Percentiles rank a stretch among this genome's conserved stretches.
phyloP scores from a whole-genome alignment of 2,329 filamentous ascomycete species.

The Phaeoacremonium minimum region DNA sequence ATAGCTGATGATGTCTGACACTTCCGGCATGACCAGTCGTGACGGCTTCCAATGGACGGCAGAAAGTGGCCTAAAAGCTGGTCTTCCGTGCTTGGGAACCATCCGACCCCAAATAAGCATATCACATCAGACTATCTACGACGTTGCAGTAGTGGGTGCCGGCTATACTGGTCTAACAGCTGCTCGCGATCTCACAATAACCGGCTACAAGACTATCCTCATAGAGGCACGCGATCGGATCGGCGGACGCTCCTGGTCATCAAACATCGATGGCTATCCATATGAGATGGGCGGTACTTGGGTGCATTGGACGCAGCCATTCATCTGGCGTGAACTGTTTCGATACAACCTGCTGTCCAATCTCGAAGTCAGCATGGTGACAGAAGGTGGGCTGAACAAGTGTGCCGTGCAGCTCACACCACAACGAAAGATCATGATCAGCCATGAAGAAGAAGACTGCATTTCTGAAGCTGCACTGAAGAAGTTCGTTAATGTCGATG shows the following conservation, averaged over 20 bases:
- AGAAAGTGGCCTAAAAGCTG: slow-evolving; percentile 7
- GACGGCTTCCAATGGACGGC: slow-evolving; percentile 13
- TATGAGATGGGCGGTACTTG: slow-evolving; percentile 47
- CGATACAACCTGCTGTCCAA: slow-evolving; percentile 38
- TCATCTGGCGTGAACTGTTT: slow-evolving; percentile 37
- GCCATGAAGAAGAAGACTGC: slow-evolving; percentile 34
- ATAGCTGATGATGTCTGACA: slow-evolving; percentile 7
- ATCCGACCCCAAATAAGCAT: slow-evolving; percentile 3
- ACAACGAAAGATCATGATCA: slow-evolving; percentile 19
- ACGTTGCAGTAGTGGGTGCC: slow-evolving; percentile 22
- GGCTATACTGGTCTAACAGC: slow-evolving; percentile 25
- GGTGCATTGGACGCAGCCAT: slow-evolving; percentile 39
- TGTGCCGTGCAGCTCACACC: slow-evolving; percentile 26
- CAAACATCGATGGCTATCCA: slow-evolving; percentile 34
- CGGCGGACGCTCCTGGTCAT: slow-evolving; percentile 41
- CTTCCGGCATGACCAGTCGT: slow-evolving; percentile 6
- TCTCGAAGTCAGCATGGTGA: slow-evolving; percentile 30
- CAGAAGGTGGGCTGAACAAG: slow-evolving; percentile 30
- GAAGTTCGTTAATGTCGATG: slow-evolving; percentile 43
- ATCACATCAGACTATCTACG: slow-evolving; percentile 4
- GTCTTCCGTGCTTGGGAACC: slow-evolving; percentile 8
- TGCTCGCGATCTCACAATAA: slow-evolving; percentile 17
- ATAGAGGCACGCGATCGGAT: slow-evolving; percentile 43
- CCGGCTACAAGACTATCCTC: slow-evolving; percentile 33
- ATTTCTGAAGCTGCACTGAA: slow-evolving; percentile 26